Percentiles rank a stretch among this genome's conserved stretches.
These are phyloP conservation scores for Trichoderma gracile DNA, from an alignment of 2,329 filamentous ascomycete genomes.

Conservation along the genomic window DNA sequence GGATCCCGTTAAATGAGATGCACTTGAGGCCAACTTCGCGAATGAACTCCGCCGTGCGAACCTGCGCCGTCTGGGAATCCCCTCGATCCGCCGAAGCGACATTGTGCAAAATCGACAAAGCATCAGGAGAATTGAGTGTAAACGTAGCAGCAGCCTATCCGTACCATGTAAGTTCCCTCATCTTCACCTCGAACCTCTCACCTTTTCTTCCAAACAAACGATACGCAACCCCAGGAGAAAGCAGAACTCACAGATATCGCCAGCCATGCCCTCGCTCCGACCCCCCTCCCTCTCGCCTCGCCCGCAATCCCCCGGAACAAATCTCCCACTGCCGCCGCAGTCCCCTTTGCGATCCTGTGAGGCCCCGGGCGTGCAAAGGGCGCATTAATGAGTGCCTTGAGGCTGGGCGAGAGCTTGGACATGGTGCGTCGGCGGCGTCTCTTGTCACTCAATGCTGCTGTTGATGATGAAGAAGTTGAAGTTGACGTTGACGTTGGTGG, in stretches of 20 bases:
- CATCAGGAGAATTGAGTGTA: constrained; percentile 82
- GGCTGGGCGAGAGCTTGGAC: constrained; percentile 69
- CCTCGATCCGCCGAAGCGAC: constrained; percentile 42
- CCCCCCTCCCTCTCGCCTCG: constrained; percentile 61
- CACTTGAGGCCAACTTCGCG: constrained; percentile 75
- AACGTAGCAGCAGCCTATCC: constrained; percentile 74
- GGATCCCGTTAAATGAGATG: constrained; percentile 80
- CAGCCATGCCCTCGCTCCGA: constrained; percentile 66
- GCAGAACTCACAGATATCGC: constrained; percentile 57
- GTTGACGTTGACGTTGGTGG: too few species aligned
- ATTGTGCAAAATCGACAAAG: constrained; percentile 63
- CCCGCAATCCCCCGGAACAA: constrained; percentile 65
- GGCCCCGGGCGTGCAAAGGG: constrained; percentile 66
- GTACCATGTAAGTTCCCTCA: not conserved
- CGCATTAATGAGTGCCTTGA: constrained; percentile 74
- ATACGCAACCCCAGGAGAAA: too few species aligned
- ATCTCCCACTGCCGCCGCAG: constrained; percentile 63
- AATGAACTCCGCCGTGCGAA: constrained; percentile 67
- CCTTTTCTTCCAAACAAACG: too few species aligned
- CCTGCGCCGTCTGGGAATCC: constrained; percentile 29
- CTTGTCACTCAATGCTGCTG: not conserved
- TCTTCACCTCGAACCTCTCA: not conserved
- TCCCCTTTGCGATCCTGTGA: constrained; percentile 39
- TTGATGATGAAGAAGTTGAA: not conserved
- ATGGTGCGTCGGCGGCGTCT: constrained; percentile 45